A percentile compares a stretch with the other conserved stretches of the same genome.
Evolutionary conservation across 1,284 basidiomycete genomes (phyloP).

Genomic region (Moniliella sp.): DNA sequence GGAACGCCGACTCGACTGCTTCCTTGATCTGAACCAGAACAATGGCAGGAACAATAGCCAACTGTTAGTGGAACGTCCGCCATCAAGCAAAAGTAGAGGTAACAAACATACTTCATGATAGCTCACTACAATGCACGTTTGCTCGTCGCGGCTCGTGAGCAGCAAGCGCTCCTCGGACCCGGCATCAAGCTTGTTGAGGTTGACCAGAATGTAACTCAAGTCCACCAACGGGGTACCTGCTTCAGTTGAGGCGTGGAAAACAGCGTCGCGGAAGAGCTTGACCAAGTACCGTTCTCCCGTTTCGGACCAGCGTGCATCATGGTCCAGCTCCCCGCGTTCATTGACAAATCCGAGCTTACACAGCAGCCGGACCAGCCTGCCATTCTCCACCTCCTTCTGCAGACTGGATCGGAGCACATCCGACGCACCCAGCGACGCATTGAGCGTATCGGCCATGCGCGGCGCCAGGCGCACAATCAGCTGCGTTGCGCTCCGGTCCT

Average conservation of each 20-base stretch:
- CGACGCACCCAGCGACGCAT: constrained; percentile 52
- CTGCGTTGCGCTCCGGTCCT: constrained; percentile 50
- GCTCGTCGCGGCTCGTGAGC: constrained; percentile 78
- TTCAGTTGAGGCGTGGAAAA: constrained; percentile 78
- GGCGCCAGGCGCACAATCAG: constrained; percentile 54
- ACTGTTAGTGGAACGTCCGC: not conserved
- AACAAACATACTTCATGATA: constrained; percentile 49
- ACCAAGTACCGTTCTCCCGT: constrained; percentile 93
- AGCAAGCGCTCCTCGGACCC: constrained; percentile 81
- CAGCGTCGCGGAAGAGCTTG: constrained; percentile 91
- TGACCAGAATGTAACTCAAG: constrained; percentile 30
- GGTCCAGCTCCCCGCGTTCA: constrained; percentile 90
- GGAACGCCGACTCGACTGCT: constrained; percentile 22
- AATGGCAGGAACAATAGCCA: not conserved
- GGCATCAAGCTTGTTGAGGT: constrained; percentile 50
- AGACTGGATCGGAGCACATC: constrained; percentile 69
- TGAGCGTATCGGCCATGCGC: constrained; percentile 56
- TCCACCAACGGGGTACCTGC: constrained; percentile 72
- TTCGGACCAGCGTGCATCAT: constrained; percentile 86
- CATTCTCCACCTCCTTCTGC: constrained; percentile 82
- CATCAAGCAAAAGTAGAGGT: not conserved
- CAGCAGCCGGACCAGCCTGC: constrained; percentile 67
- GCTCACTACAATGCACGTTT: constrained; percentile 82
- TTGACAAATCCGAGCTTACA: constrained; percentile 96
- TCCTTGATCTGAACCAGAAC: constrained; percentile 12